A percentile compares a stretch with the other conserved stretches of the same genome.
Conservation (phyloP, 192 early-diverging fungal genomes). For the Dissophora globulifera region DNA sequence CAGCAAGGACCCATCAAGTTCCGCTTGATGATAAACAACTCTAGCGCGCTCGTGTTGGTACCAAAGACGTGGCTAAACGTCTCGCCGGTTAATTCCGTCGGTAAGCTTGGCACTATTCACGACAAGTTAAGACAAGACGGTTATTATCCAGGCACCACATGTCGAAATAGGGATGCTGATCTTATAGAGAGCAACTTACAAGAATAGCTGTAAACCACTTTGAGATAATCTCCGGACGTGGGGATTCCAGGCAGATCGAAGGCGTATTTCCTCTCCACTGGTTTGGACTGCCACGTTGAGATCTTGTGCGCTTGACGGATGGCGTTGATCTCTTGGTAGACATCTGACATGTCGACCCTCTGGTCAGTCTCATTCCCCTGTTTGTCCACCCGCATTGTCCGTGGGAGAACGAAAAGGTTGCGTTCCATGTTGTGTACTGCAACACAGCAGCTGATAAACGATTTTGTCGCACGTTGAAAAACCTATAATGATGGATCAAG, state of each 20-base stretch:
- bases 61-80: slow-evolving; percentile 93
- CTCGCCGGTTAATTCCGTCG: slow-evolving; percentile 67
- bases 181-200: slow-evolving; percentile 62
- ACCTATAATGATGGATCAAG: slow-evolving; percentile 56
- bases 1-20: slow-evolving; percentile 98
- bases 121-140: neutral
- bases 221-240: slow-evolving; percentile 82
- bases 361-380: slow-evolving; percentile 64
- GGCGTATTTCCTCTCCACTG: slow-evolving; percentile 85
- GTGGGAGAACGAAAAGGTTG: slow-evolving; percentile 94
- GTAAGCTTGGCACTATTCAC: slow-evolving; percentile 65
- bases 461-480: slow-evolving; percentile 58
- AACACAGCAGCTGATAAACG: slow-evolving; percentile 84
- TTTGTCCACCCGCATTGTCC: slow-evolving; percentile 62
- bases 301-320: slow-evolving; percentile 69
- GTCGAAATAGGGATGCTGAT: too few species aligned
- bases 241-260: slow-evolving; percentile 91
- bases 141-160: neutral
- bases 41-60: slow-evolving; percentile 84
- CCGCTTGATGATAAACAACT: slow-evolving; percentile 93
- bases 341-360: slow-evolving; percentile 70
- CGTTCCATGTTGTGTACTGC: slow-evolving; percentile 82
- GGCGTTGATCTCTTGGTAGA: slow-evolving; percentile 79
- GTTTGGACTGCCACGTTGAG: slow-evolving; percentile 65
- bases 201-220: slow-evolving; percentile 83